Evolutionary conservation across 129 eudicot species (phyloP), one percentile per base, ranked within the genome.

Genomic region (Flaveria sonorensis): DNA sequence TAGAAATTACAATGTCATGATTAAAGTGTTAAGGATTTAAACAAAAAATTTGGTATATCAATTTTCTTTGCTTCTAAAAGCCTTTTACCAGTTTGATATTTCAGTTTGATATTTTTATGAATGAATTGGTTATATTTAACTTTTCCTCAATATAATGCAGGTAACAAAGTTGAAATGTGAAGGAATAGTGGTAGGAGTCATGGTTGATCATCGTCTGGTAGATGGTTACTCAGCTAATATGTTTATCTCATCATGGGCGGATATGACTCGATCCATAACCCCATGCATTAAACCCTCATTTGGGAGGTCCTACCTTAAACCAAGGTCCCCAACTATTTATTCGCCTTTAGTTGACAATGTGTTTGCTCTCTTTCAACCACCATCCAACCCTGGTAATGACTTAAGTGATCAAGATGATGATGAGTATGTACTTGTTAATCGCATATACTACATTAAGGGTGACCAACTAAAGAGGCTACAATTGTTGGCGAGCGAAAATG

Each of bases 191-290:
- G 68, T 88, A 18, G 87, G 79, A 3, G 71, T 81, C 86, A 68
- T 77, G 3, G 72, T 85, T 40, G 81, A 83, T 19, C 89, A 88
- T 61, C 81, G 79, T 47, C 59, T 75, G n/a, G 81, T 82, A 0
- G 92, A 88, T n/a, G 92, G 89, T 23, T 81, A 88, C 79, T 85
- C 92, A 0, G 86, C 86, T 71, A 83, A 85, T 74, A 85, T 88
- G 92, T 88, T 88, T 51, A 83, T 85, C 18, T 79, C 83, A 10
- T 68, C 89, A 36, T 88, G 92, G 92, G 86, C 88, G 1, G 88
- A 88, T 24, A 71, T 78, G 26, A 81, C 89, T 6, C 88, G 56
- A 68, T 60, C 70, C 0, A 61, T 52, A 61, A 78, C 83, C 10
- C 74, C 73, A 0, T 74, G 88, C 3, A 72, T 30, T 10, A 7